A percentile compares a stretch with the other conserved stretches of the same genome.
These are phyloP conservation scores for Cryphonectria radicalis DNA, from an alignment of 2,329 filamentous ascomycete genomes.

Conservation along the genomic window DNA sequence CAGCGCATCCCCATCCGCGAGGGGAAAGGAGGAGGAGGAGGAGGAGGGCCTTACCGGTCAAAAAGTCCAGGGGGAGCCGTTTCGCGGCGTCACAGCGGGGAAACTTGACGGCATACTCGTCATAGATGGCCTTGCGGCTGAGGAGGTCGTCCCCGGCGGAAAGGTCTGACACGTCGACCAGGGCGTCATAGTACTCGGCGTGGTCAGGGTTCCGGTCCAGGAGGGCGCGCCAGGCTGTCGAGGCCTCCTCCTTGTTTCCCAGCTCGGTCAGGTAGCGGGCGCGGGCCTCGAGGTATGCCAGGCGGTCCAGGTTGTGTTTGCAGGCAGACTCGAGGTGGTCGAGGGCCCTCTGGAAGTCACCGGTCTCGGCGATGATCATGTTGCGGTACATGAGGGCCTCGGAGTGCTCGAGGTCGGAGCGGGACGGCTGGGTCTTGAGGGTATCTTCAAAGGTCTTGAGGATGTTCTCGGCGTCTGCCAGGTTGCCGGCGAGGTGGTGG, in stretches of 20 bases:
- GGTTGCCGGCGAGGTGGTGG: conserved; percentile 85
- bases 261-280: conserved; percentile 84
- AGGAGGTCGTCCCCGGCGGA: conserved; percentile 56
- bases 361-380: conserved; percentile 86
- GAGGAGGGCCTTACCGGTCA: conserved; percentile 61
- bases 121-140: conserved; percentile 71
- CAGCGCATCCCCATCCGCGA: conserved; percentile 26
- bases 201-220: conserved; percentile 89
- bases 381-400: conserved; percentile 97
- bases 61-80: conserved; percentile 86
- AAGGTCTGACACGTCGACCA: conserved; percentile 72
- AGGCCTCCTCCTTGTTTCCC: conserved; percentile 77
- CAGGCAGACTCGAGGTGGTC: conserved; percentile 81
- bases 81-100: conserved; percentile 83
- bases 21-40: not conserved
- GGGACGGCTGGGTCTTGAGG: conserved; percentile 76
- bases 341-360: conserved; percentile 80
- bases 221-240: conserved; percentile 77
- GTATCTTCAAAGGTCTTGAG: conserved; percentile 93
- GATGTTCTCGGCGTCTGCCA: conserved; percentile 85
- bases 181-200: conserved; percentile 79
- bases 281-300: conserved; percentile 82
- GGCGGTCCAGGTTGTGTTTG: conserved; percentile 80
- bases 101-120: conserved; percentile 78
- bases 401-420: conserved; percentile 86